These are phyloP conservation scores for Aspergillus ruber DNA, from an alignment of 2,329 filamentous ascomycete genomes.

Conservation along the genomic window DNA sequence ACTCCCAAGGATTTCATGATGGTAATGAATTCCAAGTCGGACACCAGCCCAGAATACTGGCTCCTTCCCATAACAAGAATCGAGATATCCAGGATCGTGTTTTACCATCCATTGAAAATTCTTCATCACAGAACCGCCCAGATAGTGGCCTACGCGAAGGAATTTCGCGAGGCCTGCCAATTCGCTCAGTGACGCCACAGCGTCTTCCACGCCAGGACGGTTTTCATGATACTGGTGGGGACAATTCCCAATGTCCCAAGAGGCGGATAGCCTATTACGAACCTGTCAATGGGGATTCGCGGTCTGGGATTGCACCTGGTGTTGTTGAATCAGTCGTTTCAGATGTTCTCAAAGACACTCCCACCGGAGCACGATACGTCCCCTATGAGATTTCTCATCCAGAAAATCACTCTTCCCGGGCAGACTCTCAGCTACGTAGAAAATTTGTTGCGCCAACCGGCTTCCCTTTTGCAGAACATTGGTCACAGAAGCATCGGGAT, in stretches of 20 bases:
- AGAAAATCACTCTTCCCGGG: conserved; percentile 11
- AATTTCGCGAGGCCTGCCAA: conserved; percentile 19
- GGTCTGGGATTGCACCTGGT: conserved; percentile 5
- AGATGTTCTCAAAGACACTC: conserved; percentile 8
- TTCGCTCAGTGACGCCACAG: conserved; percentile 25
- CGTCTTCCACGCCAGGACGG: conserved; percentile 15
- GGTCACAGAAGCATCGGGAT: conserved; percentile 10
- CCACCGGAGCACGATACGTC: conserved; percentile 13
- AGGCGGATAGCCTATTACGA: conserved; percentile 25
- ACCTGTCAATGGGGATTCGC: conserved; percentile 9
- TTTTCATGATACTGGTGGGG: conserved; percentile 15
- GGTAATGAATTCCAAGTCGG: conserved; percentile 12
- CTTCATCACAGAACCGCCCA: conserved; percentile 15
- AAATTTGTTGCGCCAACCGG: conserved; percentile 17
- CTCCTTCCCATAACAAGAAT: conserved; percentile 11
- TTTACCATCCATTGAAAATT: conserved; percentile 32
- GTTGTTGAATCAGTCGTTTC: conserved; percentile 3
- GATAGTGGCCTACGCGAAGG: conserved; percentile 21
- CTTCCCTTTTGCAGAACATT: conserved; percentile 12
- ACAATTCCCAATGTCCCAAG: conserved; percentile 22
- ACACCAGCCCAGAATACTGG: conserved; percentile 9
- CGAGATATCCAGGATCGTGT: conserved; percentile 22
- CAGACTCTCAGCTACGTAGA: conserved; percentile 16
- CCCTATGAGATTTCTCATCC: conserved; percentile 10
- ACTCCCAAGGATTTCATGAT: conserved; percentile 17